Base-by-base conservation (phyloP, 179 eudicot species). In the Corrigiola litoralis region DNA sequence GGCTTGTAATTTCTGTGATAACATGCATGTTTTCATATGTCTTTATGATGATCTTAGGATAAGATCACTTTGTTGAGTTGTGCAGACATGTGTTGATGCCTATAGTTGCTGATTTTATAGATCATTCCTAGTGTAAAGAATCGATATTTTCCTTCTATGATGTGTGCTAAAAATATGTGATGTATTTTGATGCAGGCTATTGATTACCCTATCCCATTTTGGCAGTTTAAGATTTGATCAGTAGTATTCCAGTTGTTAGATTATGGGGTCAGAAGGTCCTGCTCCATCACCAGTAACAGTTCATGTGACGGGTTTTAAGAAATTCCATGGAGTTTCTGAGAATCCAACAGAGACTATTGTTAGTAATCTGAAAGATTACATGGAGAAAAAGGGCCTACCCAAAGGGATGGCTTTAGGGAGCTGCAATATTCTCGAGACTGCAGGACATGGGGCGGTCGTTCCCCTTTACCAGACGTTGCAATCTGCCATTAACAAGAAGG, bases 201-300 rank as follows among this genome's bases (percentile, higher is more conserved):
- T 54, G 36, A 16, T 42, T 27, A 53, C 48, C 32, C 32, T 46
- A 60, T 55, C 17, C 33, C 23, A 44, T 27, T 25, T 34, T 36
- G 47, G 45, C 57, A 21, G 23, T 32, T 12, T 48, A 78, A 72
- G 60, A 37, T 42, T 58, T 24, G 21, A 7, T 50, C 1, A 53
- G 23, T 70, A 58, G 50, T 44, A 44, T 78, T 48, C 46, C 53
- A 67, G 41, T 70, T 58, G 63, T 73, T 67, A 55, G 62, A 74
- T 65, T 65, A 94, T 94, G 99, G 99, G 97, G 65, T 94, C 99
- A 54, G 97, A 94, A 82, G 96, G 91, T 72, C 94, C 92, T 72
- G 79, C 87, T 59, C 88, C 90, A 71, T 75, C 91, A 41, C 60
- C 85, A 37, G 84, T 86, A 38, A 86, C 83, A 17, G 71, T 94